These are phyloP conservation scores for Phaeosphaeriaceae sp. DNA, from an alignment of 2,329 filamentous ascomycete genomes.

Conservation along the genomic window DNA sequence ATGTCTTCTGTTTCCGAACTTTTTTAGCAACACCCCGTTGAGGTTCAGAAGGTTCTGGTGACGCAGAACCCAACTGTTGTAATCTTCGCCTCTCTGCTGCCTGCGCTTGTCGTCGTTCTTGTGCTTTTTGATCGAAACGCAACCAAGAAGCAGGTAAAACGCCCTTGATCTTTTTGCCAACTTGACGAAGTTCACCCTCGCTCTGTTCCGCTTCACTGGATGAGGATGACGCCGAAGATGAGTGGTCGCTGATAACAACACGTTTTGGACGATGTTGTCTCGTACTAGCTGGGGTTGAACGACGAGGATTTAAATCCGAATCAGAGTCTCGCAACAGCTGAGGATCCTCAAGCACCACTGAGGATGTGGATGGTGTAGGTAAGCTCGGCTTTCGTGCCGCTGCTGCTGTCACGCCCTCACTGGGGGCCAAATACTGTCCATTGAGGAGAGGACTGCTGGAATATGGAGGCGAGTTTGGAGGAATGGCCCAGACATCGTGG, in stretches of 20 bases:
- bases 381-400: slow-evolving; percentile 23
- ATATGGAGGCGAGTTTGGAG: slow-evolving; percentile 53
- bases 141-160: slow-evolving; percentile 60
- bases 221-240: slow-evolving; percentile 24
- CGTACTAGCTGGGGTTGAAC: slow-evolving; percentile 16
- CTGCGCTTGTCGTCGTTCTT: slow-evolving; percentile 29
- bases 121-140: slow-evolving; percentile 53
- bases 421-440: slow-evolving; percentile 10
- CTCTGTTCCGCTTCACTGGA: slow-evolving; percentile 40
- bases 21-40: slow-evolving; percentile 45
- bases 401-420: slow-evolving; percentile 4
- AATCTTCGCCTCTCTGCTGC: slow-evolving; percentile 22
- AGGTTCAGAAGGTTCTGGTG: slow-evolving; percentile 32
- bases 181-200: slow-evolving; percentile 41
- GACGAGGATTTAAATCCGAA: slow-evolving; percentile 24
- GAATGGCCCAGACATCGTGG: slow-evolving; percentile 46
- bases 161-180: slow-evolving; percentile 54
- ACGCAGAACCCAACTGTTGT: slow-evolving; percentile 12
- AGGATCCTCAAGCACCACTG: slow-evolving; percentile 29
- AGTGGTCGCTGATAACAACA: slow-evolving; percentile 25
- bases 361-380: slow-evolving; percentile 43
- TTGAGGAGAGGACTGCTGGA: slow-evolving; percentile 38
- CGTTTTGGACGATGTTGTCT: slow-evolving; percentile 20
- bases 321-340: slow-evolving; percentile 24
- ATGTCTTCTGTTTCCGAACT: slow-evolving; percentile 21